Percentiles rank a stretch among this genome's conserved stretches.
Conservation (phyloP, 2,329 filamentous ascomycete species). For the Cladosporium sp. region DNA sequence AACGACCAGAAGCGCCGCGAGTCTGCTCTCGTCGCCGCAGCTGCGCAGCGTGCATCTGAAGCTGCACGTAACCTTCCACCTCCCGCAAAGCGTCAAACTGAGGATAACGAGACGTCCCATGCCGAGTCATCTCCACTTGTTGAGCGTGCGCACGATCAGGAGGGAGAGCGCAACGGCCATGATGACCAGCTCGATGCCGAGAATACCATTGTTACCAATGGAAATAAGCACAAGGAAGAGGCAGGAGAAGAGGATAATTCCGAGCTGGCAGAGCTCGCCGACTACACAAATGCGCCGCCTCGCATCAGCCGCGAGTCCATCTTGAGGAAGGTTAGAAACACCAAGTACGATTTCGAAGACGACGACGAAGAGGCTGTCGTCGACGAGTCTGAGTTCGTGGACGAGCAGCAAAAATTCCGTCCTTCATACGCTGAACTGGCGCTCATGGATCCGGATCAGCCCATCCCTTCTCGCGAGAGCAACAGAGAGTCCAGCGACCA, state of each 20-base stretch:
- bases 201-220: background rate
- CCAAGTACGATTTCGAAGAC: constrained; percentile 47
- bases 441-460: constrained; percentile 75
- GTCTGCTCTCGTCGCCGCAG: constrained; percentile 57
- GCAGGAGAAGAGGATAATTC: constrained; percentile 31
- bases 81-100: constrained; percentile 64
- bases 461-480: constrained; percentile 81
- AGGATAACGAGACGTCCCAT: constrained; percentile 55
- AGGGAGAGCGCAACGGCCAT: constrained; percentile 12
- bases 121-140: constrained; percentile 51
- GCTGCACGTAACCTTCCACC: constrained; percentile 66
- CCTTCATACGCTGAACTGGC: constrained; percentile 44
- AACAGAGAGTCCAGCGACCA: constrained; percentile 26
- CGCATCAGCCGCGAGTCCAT: constrained; percentile 93
- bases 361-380: constrained; percentile 36
- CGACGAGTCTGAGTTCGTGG: constrained; percentile 56
- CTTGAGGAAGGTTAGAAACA: constrained; percentile 74
- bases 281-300: constrained; percentile 47
- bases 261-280: constrained; percentile 27
- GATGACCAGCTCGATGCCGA: background rate
- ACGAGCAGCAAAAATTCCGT: constrained; percentile 19
- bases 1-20: constrained; percentile 41
- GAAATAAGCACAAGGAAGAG: constrained; percentile 16
- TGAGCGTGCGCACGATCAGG: constrained; percentile 14
- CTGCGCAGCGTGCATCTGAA: constrained; percentile 65